These are phyloP conservation scores for Acorus gramineus DNA, from an alignment of 106 monocot genomes.

Conservation along the genomic window DNA sequence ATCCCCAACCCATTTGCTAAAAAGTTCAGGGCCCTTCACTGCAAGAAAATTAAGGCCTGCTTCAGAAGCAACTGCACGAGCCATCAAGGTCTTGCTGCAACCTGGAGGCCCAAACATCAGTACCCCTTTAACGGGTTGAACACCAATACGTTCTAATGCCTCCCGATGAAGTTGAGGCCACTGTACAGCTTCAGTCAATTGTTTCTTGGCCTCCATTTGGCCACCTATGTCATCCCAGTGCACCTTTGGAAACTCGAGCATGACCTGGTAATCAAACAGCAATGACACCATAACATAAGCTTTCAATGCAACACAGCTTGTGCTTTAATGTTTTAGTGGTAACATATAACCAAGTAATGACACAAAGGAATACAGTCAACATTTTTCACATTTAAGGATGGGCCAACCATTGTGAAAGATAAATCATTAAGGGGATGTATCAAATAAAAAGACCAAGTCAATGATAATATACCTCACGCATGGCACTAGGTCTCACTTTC, in stretches of 20 bases:
- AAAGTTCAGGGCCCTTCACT: conserved; percentile 93
- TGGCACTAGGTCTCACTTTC: conserved; percentile 93
- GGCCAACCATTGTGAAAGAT: no score
- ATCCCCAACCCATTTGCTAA: conserved; percentile 98
- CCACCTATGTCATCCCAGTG: conserved; percentile 93
- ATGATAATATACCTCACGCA: conserved; percentile 72
- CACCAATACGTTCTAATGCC: conserved; percentile 61
- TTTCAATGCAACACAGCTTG: no score
- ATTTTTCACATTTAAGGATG: no score
- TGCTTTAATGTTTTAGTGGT: no score
- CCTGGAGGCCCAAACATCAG: conserved; percentile 95
- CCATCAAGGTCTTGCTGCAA: conserved; percentile 95
- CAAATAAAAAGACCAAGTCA: not conserved
- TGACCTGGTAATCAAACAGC: conserved; percentile 38
- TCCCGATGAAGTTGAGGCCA: conserved; percentile 70
- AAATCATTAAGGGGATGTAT: not conserved
- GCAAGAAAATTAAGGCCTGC: conserved; percentile 92
- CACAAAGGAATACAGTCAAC: no score
- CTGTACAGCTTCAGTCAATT: conserved; percentile 77
- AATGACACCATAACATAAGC: not conserved
- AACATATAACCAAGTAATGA: no score
- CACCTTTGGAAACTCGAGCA: conserved; percentile 80
- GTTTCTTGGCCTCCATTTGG: conserved; percentile 61
- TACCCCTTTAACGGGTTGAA: conserved; percentile 60
- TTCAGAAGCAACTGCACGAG: conserved; percentile 96